Percentiles rank a stretch among this genome's conserved stretches.
Evolutionary conservation across 2,329 filamentous ascomycete genomes (phyloP).

Genomic region (Colletotrichum tofieldiae): DNA sequence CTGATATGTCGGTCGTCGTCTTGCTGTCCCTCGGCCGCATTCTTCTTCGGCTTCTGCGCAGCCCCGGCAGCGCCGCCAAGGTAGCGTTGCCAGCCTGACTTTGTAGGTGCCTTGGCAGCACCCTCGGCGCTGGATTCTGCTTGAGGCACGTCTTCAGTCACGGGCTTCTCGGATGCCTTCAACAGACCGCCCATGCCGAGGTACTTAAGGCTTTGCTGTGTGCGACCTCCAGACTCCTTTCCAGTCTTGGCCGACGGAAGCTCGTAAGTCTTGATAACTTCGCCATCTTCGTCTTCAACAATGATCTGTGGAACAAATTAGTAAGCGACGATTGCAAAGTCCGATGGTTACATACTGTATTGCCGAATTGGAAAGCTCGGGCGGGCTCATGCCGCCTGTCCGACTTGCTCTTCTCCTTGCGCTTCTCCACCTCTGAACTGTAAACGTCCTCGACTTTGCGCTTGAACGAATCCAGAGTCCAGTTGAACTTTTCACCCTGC

Average conservation of each 20-base stretch:
- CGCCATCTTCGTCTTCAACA: constrained; percentile 88
- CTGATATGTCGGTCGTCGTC: constrained; percentile 81
- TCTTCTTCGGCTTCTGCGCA: constrained; percentile 52
- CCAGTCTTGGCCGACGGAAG: constrained; percentile 70
- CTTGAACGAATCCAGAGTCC: constrained; percentile 64
- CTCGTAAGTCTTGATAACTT: constrained; percentile 89
- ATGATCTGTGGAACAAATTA: constrained; percentile 74
- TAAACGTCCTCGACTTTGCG: constrained; percentile 67
- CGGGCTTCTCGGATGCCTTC: constrained; percentile 58
- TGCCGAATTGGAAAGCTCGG: constrained; percentile 88
- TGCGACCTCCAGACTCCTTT: constrained; percentile 49
- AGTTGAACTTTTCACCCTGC: constrained; percentile 53
- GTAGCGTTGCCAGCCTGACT: constrained; percentile 69
- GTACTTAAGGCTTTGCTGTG: constrained; percentile 66
- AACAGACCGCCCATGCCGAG: constrained; percentile 66
- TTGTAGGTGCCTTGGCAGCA: constrained; percentile 57
- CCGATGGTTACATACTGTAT: constrained; percentile 69
- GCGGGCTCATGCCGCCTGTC: constrained; percentile 78
- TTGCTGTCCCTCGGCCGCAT: constrained; percentile 61
- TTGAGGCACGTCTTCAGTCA: constrained; percentile 50
- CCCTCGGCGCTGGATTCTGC: constrained; percentile 52
- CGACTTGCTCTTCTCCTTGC: constrained; percentile 72
- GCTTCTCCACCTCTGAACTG: constrained; percentile 73
- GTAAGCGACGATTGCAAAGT: constrained; percentile 35
- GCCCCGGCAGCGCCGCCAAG: constrained; percentile 54